Evolutionary conservation across 495 filamentous ascomycete species (phyloP).

Genomic region (Penicillium taxi): DNA sequence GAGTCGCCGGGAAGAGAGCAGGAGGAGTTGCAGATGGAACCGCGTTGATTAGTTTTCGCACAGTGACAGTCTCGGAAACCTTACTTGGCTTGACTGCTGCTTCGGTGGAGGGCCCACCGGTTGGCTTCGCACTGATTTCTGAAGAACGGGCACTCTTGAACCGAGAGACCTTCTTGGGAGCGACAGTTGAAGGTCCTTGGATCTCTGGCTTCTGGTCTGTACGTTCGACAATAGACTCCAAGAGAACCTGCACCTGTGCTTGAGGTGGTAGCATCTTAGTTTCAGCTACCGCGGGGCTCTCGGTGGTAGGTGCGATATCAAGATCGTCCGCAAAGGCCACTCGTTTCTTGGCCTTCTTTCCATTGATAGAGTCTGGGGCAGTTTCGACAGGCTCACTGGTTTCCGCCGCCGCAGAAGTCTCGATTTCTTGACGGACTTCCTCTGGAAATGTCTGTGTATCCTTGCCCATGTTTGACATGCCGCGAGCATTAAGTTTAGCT

Average conservation of each 20-base stretch:
- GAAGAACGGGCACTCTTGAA: slow-evolving; percentile 33
- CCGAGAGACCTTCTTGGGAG: slow-evolving; percentile 37
- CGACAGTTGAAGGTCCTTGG: slow-evolving; percentile 5
- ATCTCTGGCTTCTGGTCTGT: slow-evolving; percentile 17
- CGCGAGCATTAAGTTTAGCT: slow-evolving; percentile 53
- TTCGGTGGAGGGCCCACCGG: slow-evolving; percentile 1
- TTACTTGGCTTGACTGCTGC: not conserved
- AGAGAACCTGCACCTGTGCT: slow-evolving; percentile 25
- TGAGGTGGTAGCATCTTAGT: slow-evolving; percentile 29
- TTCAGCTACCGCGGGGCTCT: slow-evolving; percentile 8
- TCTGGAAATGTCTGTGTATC: slow-evolving; percentile 28
- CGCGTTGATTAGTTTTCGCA: slow-evolving; percentile 14
- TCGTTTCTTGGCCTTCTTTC: slow-evolving; percentile 53
- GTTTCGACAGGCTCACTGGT: slow-evolving; percentile 7
- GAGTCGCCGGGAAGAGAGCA: slow-evolving; percentile 35
- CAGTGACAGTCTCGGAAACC: slow-evolving; percentile 10
- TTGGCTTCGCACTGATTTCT: too few species aligned
- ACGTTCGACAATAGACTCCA: slow-evolving; percentile 44
- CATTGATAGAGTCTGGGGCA: slow-evolving; percentile 7
- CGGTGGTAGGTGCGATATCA: slow-evolving; percentile 54
- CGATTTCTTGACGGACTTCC: slow-evolving; percentile 25
- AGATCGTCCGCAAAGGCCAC: slow-evolving; percentile 70
- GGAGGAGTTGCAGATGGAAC: slow-evolving; percentile 20
- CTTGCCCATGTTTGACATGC: slow-evolving; percentile 47
- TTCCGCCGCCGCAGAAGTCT: slow-evolving; percentile 17